Evolutionary conservation across 768 basidiomycete genomes (phyloP).

Genomic region (Thelephora aurantiotincta): DNA sequence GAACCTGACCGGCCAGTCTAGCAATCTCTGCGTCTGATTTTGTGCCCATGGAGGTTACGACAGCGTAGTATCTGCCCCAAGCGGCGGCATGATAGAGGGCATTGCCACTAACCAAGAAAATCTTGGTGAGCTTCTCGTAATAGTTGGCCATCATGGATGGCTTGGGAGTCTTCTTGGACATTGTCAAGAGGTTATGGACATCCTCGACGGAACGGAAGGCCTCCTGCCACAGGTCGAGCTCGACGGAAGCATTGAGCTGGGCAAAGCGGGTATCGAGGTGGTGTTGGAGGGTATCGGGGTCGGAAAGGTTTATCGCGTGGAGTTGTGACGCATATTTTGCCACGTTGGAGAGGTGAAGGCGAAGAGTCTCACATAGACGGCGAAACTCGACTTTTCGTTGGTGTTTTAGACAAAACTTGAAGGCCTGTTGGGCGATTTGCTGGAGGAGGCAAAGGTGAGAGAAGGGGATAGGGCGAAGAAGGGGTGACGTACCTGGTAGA

Average conservation of each 20-base stretch:
- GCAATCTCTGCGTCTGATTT: slow-evolving; percentile 67
- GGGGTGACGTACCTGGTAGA: slow-evolving; percentile 70
- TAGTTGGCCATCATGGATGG: slow-evolving; percentile 98
- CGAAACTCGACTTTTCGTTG: slow-evolving; percentile 95
- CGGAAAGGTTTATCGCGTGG: slow-evolving; percentile 90
- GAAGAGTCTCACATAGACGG: slow-evolving; percentile 89
- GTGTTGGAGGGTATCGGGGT: slow-evolving; percentile 87
- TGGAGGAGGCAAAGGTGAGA: slow-evolving; percentile 16
- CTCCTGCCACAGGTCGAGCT: slow-evolving; percentile 98
- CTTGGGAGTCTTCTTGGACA: slow-evolving; percentile 86
- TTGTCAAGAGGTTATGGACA: slow-evolving; percentile 86
- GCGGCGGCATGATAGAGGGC: slow-evolving; percentile 94
- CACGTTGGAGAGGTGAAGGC: slow-evolving; percentile 87
- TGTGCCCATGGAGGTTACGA: slow-evolving; percentile 58
- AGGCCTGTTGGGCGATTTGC: slow-evolving; percentile 95
- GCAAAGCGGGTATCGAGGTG: slow-evolving; percentile 96
- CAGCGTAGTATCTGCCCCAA: slow-evolving; percentile 75
- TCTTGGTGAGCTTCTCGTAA: slow-evolving; percentile 94
- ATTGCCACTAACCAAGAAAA: slow-evolving; percentile 92
- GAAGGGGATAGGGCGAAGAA: neutral
- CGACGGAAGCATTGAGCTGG: slow-evolving; percentile 91
- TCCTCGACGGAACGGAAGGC: slow-evolving; percentile 98
- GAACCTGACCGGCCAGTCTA: slow-evolving; percentile 78
- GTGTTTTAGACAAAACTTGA: slow-evolving; percentile 91
- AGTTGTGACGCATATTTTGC: slow-evolving; percentile 82